These are phyloP conservation scores for Aspergillus quadricinctus DNA, from an alignment of 2,329 filamentous ascomycete species.

Conservation along the genomic window DNA sequence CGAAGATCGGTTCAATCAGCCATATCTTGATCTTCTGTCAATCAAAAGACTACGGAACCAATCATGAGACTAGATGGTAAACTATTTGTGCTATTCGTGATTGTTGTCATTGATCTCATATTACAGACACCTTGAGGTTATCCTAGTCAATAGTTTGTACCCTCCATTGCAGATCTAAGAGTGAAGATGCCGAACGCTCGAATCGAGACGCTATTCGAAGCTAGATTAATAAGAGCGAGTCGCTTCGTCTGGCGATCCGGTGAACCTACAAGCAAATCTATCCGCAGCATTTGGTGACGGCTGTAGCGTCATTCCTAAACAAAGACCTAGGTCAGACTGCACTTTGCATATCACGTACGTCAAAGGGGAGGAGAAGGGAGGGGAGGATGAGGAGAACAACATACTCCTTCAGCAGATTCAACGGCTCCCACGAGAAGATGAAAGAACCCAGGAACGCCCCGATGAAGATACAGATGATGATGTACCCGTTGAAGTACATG, in stretches of 20 bases:
- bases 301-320: constrained; percentile 19
- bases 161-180: not conserved
- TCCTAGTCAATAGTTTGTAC: too few species aligned
- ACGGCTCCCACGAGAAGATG: constrained; percentile 65
- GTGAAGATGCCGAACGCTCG: not conserved
- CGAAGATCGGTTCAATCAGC: too few species aligned
- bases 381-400: not conserved
- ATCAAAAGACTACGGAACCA: not conserved
- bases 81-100: not conserved
- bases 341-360: constrained; percentile 4
- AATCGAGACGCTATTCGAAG: too few species aligned
- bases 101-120: not conserved
- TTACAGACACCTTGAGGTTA: not conserved
- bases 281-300: constrained; percentile 23
- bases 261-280: too few species aligned
- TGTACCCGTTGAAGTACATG: constrained; percentile 66
- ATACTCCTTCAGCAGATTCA: constrained; percentile 17
- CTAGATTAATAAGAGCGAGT: not conserved
- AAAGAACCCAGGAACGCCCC: constrained; percentile 70
- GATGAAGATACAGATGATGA: constrained; percentile 77
- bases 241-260: too few species aligned
- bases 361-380: not conserved
- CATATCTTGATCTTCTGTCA: not conserved
- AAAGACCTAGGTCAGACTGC: not conserved
- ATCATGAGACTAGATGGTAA: not conserved